These are phyloP conservation scores for Helotiales sp. DNA, from an alignment of 2,329 filamentous ascomycete species.

Conservation along the genomic window DNA sequence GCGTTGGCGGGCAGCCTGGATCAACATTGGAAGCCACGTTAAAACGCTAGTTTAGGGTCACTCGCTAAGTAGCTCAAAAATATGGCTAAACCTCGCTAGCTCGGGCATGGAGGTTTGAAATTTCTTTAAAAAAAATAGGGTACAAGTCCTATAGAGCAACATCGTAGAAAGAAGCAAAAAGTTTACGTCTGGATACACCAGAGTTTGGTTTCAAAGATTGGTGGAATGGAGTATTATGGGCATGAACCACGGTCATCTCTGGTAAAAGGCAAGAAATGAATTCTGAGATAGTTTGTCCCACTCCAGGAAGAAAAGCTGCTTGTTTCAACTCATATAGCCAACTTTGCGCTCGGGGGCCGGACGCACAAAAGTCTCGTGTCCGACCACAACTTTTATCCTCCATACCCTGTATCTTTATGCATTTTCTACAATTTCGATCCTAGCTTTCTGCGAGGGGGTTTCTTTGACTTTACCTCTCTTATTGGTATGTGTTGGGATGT, in stretches of 20 bases:
- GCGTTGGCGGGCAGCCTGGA: neutral
- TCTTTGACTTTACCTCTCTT: too few species aligned
- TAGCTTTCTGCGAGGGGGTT: too few species aligned
- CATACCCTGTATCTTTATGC: neutral
- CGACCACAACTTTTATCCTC: neutral
- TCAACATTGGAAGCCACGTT: neutral
- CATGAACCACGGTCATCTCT: constrained; percentile 42
- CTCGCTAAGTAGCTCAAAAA: neutral
- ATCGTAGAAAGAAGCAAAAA: constrained; percentile 20
- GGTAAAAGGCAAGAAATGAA: constrained; percentile 42
- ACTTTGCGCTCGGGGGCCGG: too few species aligned
- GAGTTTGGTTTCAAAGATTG: constrained; percentile 49
- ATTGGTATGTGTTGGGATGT: too few species aligned
- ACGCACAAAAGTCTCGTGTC: neutral
- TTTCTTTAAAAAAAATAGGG: constrained; percentile 8
- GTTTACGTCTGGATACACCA: constrained; percentile 31
- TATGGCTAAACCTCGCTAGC: neutral
- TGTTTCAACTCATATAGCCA: constrained; percentile 16
- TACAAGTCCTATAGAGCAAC: neutral
- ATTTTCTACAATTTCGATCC: too few species aligned
- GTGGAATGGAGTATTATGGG: constrained; percentile 52
- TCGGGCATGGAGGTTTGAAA: neutral
- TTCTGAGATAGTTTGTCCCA: constrained; percentile 39
- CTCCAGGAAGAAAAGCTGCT: constrained; percentile 22
- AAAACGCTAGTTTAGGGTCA: neutral